Evolutionary conservation across 2,329 filamentous ascomycete genomes (phyloP), one percentile per base, ranked within the genome.

Genomic region (Onygenales sp.): DNA sequence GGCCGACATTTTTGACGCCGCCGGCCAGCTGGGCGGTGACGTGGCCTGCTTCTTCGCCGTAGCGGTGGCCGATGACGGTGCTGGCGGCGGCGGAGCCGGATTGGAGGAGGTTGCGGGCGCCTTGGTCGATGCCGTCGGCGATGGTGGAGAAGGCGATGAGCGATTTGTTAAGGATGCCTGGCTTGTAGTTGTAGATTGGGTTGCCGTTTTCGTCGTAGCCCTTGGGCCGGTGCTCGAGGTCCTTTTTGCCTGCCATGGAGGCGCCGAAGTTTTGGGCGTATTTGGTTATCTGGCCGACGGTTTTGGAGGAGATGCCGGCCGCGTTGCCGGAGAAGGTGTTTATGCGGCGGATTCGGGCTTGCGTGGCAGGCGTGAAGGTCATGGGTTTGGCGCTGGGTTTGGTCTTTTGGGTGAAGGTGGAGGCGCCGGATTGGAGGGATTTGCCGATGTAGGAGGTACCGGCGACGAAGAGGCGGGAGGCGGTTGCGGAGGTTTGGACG

Each of bases 111-210:
- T 83, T 87, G 51, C 86, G 85, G 1, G 89, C 87, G 1, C 88
- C 87, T 61, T 95, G 86, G 60, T 95, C 91, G 54, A 97, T 87
- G 39, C 93, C 93, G 63, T 98, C 93, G 27, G 90, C 88, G 44
- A 98, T 82, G 0, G 93, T 98, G 40, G 87, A 89, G 69, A 97
- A 97, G 0, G 93, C 93, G 75, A 98, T 97, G 74, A 98, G 76
- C 57, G 85, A 90, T 77, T 95, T 96, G 74, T 98, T 98, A 59
- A 98, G 73, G 33, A 98, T 74, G 4, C 93, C 92, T 0, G 93
- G 92, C 71, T 95, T 95, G 73, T 93, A 94, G 14, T 74, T 71
- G 14, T 74, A 67, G 40, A 76, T 70, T 3, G 78, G 77, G 50
- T 83, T 83, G 37, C 88, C 88, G 56, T 91, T 82, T 55, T 84